Evolutionary conservation across 306 rosid genomes (phyloP).

Genomic region (Quercus robur): DNA sequence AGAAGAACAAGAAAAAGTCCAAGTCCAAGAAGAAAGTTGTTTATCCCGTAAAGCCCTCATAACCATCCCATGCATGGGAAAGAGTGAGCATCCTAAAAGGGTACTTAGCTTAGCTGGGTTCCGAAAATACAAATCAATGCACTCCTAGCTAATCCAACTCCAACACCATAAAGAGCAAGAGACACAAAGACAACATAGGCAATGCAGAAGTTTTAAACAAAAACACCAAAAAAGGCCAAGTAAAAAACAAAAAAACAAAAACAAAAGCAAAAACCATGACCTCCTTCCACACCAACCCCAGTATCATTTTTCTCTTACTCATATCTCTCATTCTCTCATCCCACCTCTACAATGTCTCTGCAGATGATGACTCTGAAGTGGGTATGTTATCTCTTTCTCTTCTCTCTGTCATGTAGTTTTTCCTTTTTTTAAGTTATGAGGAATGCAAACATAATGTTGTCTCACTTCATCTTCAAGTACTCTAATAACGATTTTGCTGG

Average conservation of each 20-base stretch:
- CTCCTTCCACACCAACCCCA: slow-evolving; percentile 5
- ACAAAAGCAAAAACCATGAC: neutral
- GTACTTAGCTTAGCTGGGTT: no score
- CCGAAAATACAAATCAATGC: no score
- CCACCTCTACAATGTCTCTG: slow-evolving; percentile 13
- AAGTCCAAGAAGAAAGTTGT: no score
- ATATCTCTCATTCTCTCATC: slow-evolving; percentile 22
- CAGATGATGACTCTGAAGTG: slow-evolving; percentile 34
- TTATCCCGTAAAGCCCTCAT: no score
- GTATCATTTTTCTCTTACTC: slow-evolving; percentile 16
- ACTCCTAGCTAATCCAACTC: no score
- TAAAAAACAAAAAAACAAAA: no score
- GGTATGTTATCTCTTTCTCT: slow-evolving; percentile 32
- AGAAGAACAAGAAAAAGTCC: no score
- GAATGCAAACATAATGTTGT: neutral
- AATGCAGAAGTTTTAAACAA: neutral
- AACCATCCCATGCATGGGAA: no score
- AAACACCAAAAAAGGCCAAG: neutral
- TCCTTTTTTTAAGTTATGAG: neutral
- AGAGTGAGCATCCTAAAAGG: no score
- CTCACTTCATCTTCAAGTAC: neutral
- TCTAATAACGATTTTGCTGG: neutral
- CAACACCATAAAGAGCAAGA: no score
- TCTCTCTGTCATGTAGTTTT: neutral
- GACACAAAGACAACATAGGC: neutral